Conservation (phyloP, 352 stramenopile species). For the Globisporangium takayamanum region DNA sequence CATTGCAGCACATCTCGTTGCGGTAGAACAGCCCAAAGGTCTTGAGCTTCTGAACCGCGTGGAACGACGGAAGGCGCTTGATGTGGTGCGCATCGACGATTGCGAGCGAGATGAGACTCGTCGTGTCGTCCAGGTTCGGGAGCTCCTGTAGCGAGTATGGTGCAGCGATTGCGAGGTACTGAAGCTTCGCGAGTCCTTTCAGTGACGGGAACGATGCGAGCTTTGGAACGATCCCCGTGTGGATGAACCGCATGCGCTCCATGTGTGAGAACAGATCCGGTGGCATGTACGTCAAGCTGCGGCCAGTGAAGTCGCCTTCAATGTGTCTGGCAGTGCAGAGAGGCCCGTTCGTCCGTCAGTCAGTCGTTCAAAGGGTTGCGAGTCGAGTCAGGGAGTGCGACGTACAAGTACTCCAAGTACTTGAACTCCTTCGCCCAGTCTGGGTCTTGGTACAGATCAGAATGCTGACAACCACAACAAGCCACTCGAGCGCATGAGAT, state of each 20-base stretch:
- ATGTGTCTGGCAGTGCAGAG: slow-evolving; percentile 14
- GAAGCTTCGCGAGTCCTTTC: slow-evolving; percentile 19
- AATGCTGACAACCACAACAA: no score
- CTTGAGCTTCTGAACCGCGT: slow-evolving; percentile 8
- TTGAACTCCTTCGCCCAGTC: slow-evolving; percentile 22
- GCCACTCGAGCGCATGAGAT: no score
- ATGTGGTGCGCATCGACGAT: slow-evolving; percentile 26
- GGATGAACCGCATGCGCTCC: slow-evolving; percentile 31
- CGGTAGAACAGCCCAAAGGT: slow-evolving; percentile 1
- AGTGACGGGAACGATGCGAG: slow-evolving; percentile 33
- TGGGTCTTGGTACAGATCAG: slow-evolving; percentile 2
- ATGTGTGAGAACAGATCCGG: slow-evolving; percentile 29
- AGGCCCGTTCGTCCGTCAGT: not conserved
- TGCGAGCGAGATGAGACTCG: slow-evolving; percentile 16
- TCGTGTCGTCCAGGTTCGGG: slow-evolving; percentile 23
- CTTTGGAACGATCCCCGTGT: slow-evolving; percentile 18
- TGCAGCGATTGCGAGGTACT: slow-evolving; percentile 24
- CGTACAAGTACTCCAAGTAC: slow-evolving; percentile 30
- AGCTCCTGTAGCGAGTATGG: slow-evolving; percentile 19
- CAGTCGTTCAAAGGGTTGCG: not conserved
- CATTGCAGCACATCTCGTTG: slow-evolving; percentile 17
- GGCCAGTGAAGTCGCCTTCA: slow-evolving; percentile 29
- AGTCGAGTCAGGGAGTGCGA: not conserved
- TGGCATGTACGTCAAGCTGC: slow-evolving; percentile 24
- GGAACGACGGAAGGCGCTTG: slow-evolving; percentile 17